Evolutionary conservation across 805 yeast genomes (phyloP), one percentile per base, ranked within the genome.

Genomic region (Jamesozyma gamospora): DNA sequence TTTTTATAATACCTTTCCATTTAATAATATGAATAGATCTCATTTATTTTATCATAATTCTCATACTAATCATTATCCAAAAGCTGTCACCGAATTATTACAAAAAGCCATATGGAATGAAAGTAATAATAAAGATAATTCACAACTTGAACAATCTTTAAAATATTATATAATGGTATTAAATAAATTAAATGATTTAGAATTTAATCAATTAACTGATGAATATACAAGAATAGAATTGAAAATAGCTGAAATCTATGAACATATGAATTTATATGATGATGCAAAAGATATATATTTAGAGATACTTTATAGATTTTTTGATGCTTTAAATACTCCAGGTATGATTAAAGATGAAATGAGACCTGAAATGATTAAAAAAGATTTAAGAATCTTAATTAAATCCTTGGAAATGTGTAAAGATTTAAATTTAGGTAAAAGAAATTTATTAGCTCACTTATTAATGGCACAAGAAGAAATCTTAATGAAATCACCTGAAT

Each of bases 211-310:
- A 10, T 50, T 82, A 26, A 68, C 76, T 41, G 92, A 85, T 52
- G 90, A 83, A 52, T 88, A 83, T 58, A 88, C 96, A 0, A 96
- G 96, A 0, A 75, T 90, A 39, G 94, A 88, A 53, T 67, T 90
- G 57, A 85, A 88, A 52, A 66, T 85, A 28, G 94, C 82, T 10
- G 95, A 87, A 52, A 81, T 86, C 86, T 83, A 76, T 55, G 95
- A 85, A 52, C 68, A 79, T 31, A 59, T 86, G 49, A 70, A 68
- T 16, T 69, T 73, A 75, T 47, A 53, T 26, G 74, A 74, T 12
- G 82, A 80, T 38, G 94, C 95, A 0, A 67, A 74, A 28, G 67
- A 69, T 45, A 62, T 84, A 8, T 87, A 84, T 59, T 66, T 74
- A 41, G 90, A 82, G 50, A 64, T 84, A 36, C 73, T 78, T 12